Conservation (phyloP, 2,329 filamentous ascomycete species). For the Xylaria sp. region DNA sequence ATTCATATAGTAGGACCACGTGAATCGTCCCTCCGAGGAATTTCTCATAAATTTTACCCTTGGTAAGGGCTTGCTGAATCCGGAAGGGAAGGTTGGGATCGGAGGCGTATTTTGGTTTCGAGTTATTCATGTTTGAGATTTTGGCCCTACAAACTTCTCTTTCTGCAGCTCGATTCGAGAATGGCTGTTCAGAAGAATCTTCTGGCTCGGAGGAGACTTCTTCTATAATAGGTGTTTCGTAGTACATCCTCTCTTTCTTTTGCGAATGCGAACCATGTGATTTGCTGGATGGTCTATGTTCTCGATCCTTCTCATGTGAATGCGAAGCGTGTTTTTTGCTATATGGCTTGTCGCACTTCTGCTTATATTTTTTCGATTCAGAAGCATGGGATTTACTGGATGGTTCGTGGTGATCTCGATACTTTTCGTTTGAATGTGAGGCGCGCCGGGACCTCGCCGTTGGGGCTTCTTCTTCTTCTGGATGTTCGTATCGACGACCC, state of each 20-base stretch:
- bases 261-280: background rate
- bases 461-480: background rate
- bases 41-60: background rate
- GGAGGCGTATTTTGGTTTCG: no score
- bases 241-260: background rate
- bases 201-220: no score
- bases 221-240: background rate
- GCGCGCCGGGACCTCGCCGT: background rate
- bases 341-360: background rate
- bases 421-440: no score
- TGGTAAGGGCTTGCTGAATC: background rate
- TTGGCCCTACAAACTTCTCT: background rate
- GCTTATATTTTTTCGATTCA: background rate
- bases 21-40: background rate
- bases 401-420: no score
- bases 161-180: background rate
- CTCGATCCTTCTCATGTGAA: background rate
- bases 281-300: background rate
- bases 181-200: background rate
- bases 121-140: no score
- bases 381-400: background rate
- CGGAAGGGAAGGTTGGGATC: background rate
- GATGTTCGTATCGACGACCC: background rate
- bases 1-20: slow-evolving; percentile 7
- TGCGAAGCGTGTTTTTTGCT: background rate